A percentile compares a stretch with the other conserved stretches of the same genome.
Conservation (phyloP, 805 yeast genomes). For the Ogataea pilisensis region DNA sequence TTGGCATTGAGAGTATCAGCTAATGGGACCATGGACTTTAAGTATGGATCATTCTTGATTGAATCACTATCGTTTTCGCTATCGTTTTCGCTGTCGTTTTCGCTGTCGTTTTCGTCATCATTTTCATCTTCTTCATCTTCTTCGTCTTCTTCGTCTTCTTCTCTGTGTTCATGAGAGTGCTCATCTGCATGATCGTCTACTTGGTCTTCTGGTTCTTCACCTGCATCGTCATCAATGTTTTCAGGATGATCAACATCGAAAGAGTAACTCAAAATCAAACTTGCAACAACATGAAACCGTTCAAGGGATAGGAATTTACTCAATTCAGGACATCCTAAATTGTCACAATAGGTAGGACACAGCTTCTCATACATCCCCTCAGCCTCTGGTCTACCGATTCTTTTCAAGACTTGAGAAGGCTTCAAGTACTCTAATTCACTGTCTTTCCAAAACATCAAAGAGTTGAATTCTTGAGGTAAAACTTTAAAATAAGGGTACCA, state of each 20-base stretch:
- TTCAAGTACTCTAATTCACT: conserved; percentile 50
- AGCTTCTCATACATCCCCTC: conserved; percentile 50
- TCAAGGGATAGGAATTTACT: conserved; percentile 40
- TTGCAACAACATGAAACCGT: conserved; percentile 69
- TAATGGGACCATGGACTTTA: conserved; percentile 86
- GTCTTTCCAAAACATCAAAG: conserved; percentile 76
- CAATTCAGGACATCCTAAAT: conserved; percentile 33
- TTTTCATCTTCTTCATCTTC: conserved; percentile 26
- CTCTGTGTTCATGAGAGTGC: conserved; percentile 36
- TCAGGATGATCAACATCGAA: conserved; percentile 65
- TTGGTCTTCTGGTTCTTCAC: conserved; percentile 19
- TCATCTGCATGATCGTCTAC: conserved; percentile 26
- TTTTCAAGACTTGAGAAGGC: conserved; percentile 67
- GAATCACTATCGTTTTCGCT: conserved; percentile 23
- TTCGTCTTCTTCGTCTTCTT: conserved; percentile 22
- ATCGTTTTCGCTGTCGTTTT: conserved; percentile 14
- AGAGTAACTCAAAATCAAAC: conserved; percentile 82
- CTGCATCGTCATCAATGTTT: conserved; percentile 29
- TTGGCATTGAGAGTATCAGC: conserved; percentile 92
- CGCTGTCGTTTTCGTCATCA: conserved; percentile 20
- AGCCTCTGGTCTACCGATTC: conserved; percentile 72
- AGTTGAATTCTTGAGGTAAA: conserved; percentile 61
- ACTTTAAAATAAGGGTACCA: conserved; percentile 75
- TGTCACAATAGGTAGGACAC: conserved; percentile 37
- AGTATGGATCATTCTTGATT: conserved; percentile 30